Percentiles rank a stretch among this genome's conserved stretches.
These are phyloP conservation scores for Aspergillus sp. DNA, from an alignment of 2,329 filamentous ascomycete genomes.

Conservation along the genomic window DNA sequence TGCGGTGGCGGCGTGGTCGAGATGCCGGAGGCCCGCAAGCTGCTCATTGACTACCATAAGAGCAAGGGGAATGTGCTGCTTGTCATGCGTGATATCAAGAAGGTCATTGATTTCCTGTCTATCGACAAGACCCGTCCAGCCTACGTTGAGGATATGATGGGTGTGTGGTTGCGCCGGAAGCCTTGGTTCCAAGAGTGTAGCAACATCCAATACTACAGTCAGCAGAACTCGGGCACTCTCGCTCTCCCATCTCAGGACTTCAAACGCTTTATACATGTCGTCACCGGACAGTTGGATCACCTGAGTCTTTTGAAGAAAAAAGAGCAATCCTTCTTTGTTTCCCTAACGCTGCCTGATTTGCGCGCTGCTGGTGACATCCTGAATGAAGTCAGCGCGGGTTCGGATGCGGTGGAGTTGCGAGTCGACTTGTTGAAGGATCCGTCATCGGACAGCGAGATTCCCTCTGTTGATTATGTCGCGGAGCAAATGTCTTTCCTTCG, in stretches of 20 bases:
- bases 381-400: slow-evolving; percentile 67
- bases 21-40: slow-evolving; percentile 64
- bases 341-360: slow-evolving; percentile 73
- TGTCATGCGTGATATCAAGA: slow-evolving; percentile 77
- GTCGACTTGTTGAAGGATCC: slow-evolving; percentile 80
- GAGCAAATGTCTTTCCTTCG: slow-evolving; percentile 75
- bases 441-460: slow-evolving; percentile 47
- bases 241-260: slow-evolving; percentile 59
- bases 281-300: slow-evolving; percentile 53
- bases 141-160: slow-evolving; percentile 85
- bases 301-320: slow-evolving; percentile 55
- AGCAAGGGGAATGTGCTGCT: slow-evolving; percentile 76
- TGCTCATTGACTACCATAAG: slow-evolving; percentile 65
- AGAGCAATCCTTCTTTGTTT: slow-evolving; percentile 80
- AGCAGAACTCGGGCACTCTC: slow-evolving; percentile 47
- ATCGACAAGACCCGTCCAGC: slow-evolving; percentile 85
- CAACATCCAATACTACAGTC: slow-evolving; percentile 88
- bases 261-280: slow-evolving; percentile 59
- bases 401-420: slow-evolving; percentile 89
- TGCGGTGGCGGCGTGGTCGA: slow-evolving; percentile 94
- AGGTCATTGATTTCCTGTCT: slow-evolving; percentile 81
- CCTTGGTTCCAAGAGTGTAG: slow-evolving; percentile 89
- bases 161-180: slow-evolving; percentile 80
- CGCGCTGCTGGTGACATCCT: slow-evolving; percentile 56
- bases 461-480: slow-evolving; percentile 65